Evolutionary conservation across 305 asterid species (phyloP), one percentile per base, ranked within the genome.

Genomic region (Fraxinus nigra): DNA sequence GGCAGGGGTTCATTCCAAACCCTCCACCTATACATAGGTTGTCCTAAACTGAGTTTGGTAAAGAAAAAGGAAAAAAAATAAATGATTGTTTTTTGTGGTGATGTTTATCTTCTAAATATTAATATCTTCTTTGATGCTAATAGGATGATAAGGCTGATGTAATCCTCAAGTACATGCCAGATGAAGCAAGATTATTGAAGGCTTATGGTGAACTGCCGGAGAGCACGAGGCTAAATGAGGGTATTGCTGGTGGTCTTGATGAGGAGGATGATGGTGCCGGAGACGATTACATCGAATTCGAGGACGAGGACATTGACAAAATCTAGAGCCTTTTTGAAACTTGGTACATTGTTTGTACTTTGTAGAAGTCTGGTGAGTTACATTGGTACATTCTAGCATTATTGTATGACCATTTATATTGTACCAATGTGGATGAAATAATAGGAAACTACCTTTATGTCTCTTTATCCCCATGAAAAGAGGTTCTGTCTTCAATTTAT

Each of bases 111-210:
- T 81, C 82, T 83, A 22, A 32, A 59, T 33, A 32, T 75, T 24
- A 10, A 7, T 20, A 30, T 28, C 8, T 48, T 54, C 26, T 24
- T 79, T 38, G 54, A 5, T 82, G 56, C 5, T 77, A 26, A 7
- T 84, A 95, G 97, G 98, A 95, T 84, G 98, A 95, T 38, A 95
- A 95, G 88, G 98, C 98, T 56, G 98, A 95, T 76, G 97, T 92
- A 8, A 93, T 95, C 76, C 87, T 93, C 80, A 95, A 95, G 87
- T 95, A 93, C 88, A 93, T 95, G 98, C 93, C 98, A 0, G 97
- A 95, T 59, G 98, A 95, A 81, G 98, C 98, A 3, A 92, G 98
- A 88, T 81, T 95, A 81, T 80, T 95, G 90, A 95, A 95, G 88
- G 98, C 97, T 7, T 91, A 91, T 7, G 95, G 95, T 74, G 97